Evolutionary conservation across 225 moss, liverwort and hornwort species (phyloP), one percentile per base, ranked within the genome.

Genomic region (Anthoceros angustus): DNA sequence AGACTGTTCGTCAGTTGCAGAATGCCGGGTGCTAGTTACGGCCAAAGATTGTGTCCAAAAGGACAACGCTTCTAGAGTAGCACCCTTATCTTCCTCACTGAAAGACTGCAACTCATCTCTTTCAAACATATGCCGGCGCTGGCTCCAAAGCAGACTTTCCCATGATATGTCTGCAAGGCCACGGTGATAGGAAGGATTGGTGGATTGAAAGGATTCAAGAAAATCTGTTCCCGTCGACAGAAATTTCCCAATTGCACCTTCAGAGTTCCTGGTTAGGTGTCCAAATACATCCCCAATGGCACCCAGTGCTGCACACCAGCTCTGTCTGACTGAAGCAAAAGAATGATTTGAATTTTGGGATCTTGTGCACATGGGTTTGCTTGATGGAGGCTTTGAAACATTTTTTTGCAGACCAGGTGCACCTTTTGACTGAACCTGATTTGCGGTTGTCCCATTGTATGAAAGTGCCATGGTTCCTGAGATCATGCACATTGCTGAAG

Each of bases 201-300:
- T 26, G 48, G 49, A 39, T 25, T 68, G 49, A 25, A 49, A 68
- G 10, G 61, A 49, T 60, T 68, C 67, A 49, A 68, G 20, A 39
- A 68, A 55, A 38, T 68, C 67, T 25, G 67, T 68, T 10, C 67
- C 50, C 14, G 40, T 46, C 18, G 67, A 43, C 10, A 68, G 39
- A 9, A 49, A 49, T 55, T 68, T 49, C 39, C 67, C 67, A 50
- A 68, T 38, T 38, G 67, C 67, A 55, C 49, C 67, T 68, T 68
- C 67, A 0, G 49, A 68, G 23, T 40, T 68, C 26, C 67, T 49
- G 42, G 67, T 68, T 20, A 68, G 67, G 67, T 68, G 67, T 15
- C 67, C 67, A 39, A 68, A 68, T 68, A 68, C 67, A 55, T 68
- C 67, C 61, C 67, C 67, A 39, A 68, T 39, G 21, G 67, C 67